Percentiles rank a stretch among this genome's conserved stretches.
These are phyloP conservation scores for Mycena rebaudengoi DNA, from an alignment of 768 basidiomycete species.

Conservation along the genomic window DNA sequence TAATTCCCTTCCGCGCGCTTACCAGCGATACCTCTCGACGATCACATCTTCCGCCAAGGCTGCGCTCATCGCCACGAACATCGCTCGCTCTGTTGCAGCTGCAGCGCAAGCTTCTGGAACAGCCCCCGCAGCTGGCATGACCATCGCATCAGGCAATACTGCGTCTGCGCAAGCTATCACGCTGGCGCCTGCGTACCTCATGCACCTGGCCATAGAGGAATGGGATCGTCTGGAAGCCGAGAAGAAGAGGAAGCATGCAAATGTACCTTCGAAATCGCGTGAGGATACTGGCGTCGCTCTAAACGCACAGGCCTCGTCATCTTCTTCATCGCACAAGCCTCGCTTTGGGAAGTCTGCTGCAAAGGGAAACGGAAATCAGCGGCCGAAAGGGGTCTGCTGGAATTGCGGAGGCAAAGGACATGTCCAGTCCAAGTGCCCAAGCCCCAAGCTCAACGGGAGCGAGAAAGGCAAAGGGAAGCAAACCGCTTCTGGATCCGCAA, in stretches of 20 bases:
- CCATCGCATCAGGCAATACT: background rate
- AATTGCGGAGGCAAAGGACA: slow-evolving; percentile 39
- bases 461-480: slow-evolving; percentile 17
- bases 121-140: background rate
- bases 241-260: background rate
- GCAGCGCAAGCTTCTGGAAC: background rate
- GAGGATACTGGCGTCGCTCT: slow-evolving; percentile 7
- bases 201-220: background rate
- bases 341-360: background rate
- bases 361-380: slow-evolving; percentile 3
- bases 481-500: slow-evolving; percentile 10
- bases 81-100: background rate
- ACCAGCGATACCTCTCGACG: slow-evolving; percentile 6
- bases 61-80: background rate
- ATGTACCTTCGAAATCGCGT: background rate
- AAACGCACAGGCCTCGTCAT: background rate
- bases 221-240: slow-evolving; percentile 5
- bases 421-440: slow-evolving; percentile 32
- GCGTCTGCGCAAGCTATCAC: background rate
- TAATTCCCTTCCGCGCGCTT: background rate
- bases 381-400: slow-evolving; percentile 32
- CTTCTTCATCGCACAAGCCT: background rate
- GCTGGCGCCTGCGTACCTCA: background rate
- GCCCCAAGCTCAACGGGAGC: slow-evolving; percentile 14
- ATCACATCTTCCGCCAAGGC: slow-evolving; percentile 1